Base-by-base conservation (phyloP, 2,329 filamentous ascomycete genomes). In the Pestalotiopsis sp. region DNA sequence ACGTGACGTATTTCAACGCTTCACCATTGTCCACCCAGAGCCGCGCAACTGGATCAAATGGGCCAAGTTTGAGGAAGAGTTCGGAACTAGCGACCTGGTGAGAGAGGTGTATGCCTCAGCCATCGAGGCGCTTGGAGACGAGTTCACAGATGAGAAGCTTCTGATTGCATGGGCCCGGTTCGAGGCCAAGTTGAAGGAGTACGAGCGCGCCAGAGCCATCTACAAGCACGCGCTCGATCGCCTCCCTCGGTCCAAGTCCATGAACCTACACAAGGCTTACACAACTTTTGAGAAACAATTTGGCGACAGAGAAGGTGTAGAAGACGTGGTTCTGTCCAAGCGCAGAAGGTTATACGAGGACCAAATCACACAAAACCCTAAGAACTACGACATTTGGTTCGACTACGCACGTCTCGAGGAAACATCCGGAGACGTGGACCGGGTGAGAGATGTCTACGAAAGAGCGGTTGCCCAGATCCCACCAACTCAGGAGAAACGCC, bases 241-340 rank as follows among this genome's bases (percentile, higher is more conserved):
- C 66, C 88, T 99, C 71, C 93, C 96, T 12, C 90, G 96, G 25
- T 97, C 94, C 13, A 94, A 92, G 79, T 96, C 95, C 1, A 90
- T 92, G 80, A 85, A 87, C 14, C 86, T 99, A 9, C 95, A 99
- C 83, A 97, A 97, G 78, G 91, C 94, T 14, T 99, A 98, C 79
- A 98, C 95, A 0, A 95, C 93, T 0, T 99, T 99, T 74, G 96
- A 99, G 82, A 99, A 99, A 83, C 96, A 99, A 76, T 99, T 94
- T 78, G 96, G 96, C 72, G 95, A 98, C 79, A 87, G 89, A 67
- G 94, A 97, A 75, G 96, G 96, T 4, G 93, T 99, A 2, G 95
- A 98, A 76, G 94, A 98, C 78, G 95, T 98, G 9, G 93, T 99
- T 38, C 80, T 98, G n/a, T 94, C 94, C 17, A 99, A 99, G 80